Percentiles rank a stretch among this genome's conserved stretches.
phyloP scores from a whole-genome alignment of 768 basidiomycete species.

The Roridomyces roridus region DNA sequence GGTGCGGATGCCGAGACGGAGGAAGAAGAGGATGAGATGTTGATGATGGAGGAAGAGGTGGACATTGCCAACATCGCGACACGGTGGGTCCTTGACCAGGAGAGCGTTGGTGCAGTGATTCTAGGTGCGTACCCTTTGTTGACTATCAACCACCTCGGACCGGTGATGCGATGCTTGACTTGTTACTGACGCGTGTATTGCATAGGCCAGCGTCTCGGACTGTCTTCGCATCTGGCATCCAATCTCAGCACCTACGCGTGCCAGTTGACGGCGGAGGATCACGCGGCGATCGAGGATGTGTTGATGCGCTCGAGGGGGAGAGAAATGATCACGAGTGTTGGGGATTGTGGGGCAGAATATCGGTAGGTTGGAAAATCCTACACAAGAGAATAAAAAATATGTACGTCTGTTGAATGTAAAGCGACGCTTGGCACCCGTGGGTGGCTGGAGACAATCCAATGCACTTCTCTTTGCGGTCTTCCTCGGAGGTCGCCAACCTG shows the following conservation, averaged over 20 bases:
- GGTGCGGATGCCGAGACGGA: too few relatives aligned
- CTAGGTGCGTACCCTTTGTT: conserved; percentile 61
- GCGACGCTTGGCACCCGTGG: too few relatives aligned
- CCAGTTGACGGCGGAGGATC: conserved; percentile 60
- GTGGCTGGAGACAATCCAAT: too few relatives aligned
- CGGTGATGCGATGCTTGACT: not conserved
- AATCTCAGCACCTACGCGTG: conserved; percentile 69
- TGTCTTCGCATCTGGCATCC: conserved; percentile 75
- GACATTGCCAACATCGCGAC: conserved; percentile 83
- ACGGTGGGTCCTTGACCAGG: conserved; percentile 85
- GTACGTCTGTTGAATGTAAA: too few relatives aligned
- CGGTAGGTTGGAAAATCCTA: conserved; percentile 42
- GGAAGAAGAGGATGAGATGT: too few relatives aligned
- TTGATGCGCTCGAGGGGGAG: conserved; percentile 64
- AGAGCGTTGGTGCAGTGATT: conserved; percentile 81
- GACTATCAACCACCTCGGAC: conserved; percentile 1
- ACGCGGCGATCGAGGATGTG: conserved; percentile 64
- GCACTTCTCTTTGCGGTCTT: too few relatives aligned
- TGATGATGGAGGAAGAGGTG: conserved; percentile 27
- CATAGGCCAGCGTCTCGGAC: conserved; percentile 72
- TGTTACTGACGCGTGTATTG: not conserved
- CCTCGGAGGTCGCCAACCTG: too few relatives aligned
- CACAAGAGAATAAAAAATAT: too few relatives aligned
- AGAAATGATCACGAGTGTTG: conserved; percentile 68
- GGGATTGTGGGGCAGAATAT: conserved; percentile 88